These are phyloP conservation scores for Lumnitzera littorea DNA, from an alignment of 345 rosid species.

Conservation along the genomic window DNA sequence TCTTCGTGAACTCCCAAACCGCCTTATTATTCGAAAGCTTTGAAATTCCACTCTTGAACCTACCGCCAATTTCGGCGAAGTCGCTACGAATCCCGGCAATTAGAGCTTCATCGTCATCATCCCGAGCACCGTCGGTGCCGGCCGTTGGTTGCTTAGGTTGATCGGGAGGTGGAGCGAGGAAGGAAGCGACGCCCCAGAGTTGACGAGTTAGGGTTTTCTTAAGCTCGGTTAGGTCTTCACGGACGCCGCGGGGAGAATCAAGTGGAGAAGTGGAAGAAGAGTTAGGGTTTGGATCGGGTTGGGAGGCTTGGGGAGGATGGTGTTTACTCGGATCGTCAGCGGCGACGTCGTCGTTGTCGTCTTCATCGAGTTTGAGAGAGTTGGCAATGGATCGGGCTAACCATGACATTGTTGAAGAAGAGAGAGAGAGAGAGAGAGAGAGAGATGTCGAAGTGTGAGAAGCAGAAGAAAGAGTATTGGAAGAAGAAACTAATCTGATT, in stretches of 20 bases:
- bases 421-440: not conserved
- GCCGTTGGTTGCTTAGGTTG: slow-evolving; percentile 14
- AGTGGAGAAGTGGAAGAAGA: slow-evolving; percentile 16
- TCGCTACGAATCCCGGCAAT: slow-evolving; percentile 58
- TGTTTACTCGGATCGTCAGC: not conserved
- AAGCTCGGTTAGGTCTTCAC: slow-evolving; percentile 78
- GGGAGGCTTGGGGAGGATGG: slow-evolving; percentile 1
- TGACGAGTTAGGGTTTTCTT: slow-evolving; percentile 67
- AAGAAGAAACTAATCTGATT: too few relatives aligned
- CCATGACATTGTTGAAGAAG: slow-evolving; percentile 48
- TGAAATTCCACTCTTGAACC: slow-evolving; percentile 55
- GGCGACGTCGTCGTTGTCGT: slow-evolving; percentile 11
- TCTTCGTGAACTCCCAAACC: slow-evolving; percentile 61
- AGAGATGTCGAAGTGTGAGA: not conserved
- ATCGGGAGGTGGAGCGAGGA: slow-evolving; percentile 72
- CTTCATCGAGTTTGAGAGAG: slow-evolving; percentile 41
- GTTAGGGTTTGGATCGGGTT: slow-evolving; percentile 9
- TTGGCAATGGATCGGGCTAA: slow-evolving; percentile 57
- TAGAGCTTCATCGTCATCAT: slow-evolving; percentile 25
- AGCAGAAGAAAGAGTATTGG: too few relatives aligned
- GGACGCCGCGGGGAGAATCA: slow-evolving; percentile 54
- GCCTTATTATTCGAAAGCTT: slow-evolving; percentile 49
- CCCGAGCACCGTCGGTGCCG: slow-evolving; percentile 1
- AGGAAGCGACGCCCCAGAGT: slow-evolving; percentile 89
- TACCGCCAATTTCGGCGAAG: slow-evolving; percentile 63